Evolutionary conservation across 768 basidiomycete genomes (phyloP).

Genomic region (Hemileccinum impolitum): DNA sequence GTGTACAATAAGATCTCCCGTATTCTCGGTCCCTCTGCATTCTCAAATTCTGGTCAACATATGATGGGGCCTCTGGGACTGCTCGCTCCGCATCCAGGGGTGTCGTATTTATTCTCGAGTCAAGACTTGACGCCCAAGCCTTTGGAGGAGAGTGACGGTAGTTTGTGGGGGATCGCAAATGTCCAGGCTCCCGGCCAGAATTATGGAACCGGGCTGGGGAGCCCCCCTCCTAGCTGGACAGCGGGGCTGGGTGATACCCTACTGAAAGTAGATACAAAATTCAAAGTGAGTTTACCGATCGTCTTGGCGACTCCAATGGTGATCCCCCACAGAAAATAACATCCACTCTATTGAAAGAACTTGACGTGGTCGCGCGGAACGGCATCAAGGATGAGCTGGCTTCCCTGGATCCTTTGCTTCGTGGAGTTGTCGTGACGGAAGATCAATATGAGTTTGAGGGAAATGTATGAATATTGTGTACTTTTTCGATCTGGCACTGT

Average conservation of each 20-base stretch:
- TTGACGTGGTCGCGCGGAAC: constrained; percentile 77
- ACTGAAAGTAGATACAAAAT: constrained; percentile 75
- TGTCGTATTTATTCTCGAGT: constrained; percentile 66
- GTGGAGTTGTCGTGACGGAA: constrained; percentile 47
- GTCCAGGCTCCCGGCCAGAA: constrained; percentile 29
- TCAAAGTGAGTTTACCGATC: constrained; percentile 57
- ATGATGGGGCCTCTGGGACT: constrained; percentile 74
- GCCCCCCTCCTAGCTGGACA: constrained; percentile 62
- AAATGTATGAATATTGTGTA: constrained; percentile 27
- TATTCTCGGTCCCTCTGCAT: constrained; percentile 79
- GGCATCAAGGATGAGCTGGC: constrained; percentile 81
- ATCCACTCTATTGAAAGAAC: constrained; percentile 73
- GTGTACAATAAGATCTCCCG: constrained; percentile 85
- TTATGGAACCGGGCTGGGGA: constrained; percentile 37
- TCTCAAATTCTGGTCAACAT: constrained; percentile 65
- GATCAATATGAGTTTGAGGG: constrained; percentile 45
- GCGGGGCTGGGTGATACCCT: constrained; percentile 66
- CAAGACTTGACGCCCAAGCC: constrained; percentile 38
- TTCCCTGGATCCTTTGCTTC: constrained; percentile 73
- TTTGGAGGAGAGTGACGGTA: constrained; percentile 44
- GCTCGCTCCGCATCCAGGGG: constrained; percentile 76
- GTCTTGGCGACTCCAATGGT: not conserved
- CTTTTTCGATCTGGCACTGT: constrained; percentile 20
- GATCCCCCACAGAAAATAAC: constrained; percentile 70
- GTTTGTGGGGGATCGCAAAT: constrained; percentile 74